Percentiles rank a stretch among this genome's conserved stretches.
These are phyloP conservation scores for Xerocomus minutiporus DNA, from an alignment of 1,284 basidiomycete genomes.

Conservation along the genomic window DNA sequence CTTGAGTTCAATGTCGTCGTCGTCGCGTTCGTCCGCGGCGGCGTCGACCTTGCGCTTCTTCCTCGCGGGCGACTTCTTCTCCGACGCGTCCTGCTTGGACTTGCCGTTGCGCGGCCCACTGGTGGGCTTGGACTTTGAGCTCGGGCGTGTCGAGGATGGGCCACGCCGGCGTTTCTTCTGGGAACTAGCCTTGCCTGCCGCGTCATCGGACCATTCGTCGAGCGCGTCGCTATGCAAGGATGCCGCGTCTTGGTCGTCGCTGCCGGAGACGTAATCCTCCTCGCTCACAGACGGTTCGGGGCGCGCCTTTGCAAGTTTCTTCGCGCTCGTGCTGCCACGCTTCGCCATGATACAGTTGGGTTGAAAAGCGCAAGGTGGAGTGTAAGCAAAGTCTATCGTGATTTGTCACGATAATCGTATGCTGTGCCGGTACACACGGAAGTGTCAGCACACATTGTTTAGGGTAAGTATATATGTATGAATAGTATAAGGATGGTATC, in stretches of 20 bases:
- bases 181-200: not conserved
- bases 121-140: slow-evolving; percentile 3
- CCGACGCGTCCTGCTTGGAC: slow-evolving; percentile 10
- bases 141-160: slow-evolving; percentile 11
- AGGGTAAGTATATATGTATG: too few species aligned
- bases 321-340: slow-evolving; percentile 8
- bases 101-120: slow-evolving; percentile 2
- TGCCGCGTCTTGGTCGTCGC: slow-evolving; percentile 10
- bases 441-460: too few species aligned
- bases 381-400: not conserved
- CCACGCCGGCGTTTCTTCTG: slow-evolving; percentile 21
- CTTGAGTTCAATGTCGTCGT: slow-evolving; percentile 46
- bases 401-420: not conserved
- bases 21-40: slow-evolving; percentile 35
- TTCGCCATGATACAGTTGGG: slow-evolving; percentile 14
- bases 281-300: slow-evolving; percentile 12
- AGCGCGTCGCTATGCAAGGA: slow-evolving; percentile 47
- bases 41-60: slow-evolving; percentile 25
- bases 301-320: slow-evolving; percentile 1
- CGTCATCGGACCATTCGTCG: slow-evolving; percentile 37
- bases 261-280: slow-evolving; percentile 10
- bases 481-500: too few species aligned
- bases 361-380: too few species aligned
- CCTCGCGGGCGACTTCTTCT: slow-evolving; percentile 12
- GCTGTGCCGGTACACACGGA: too few species aligned